Conservation (phyloP, 2,329 filamentous ascomycete species). For the Aspergillus quadricinctus region DNA sequence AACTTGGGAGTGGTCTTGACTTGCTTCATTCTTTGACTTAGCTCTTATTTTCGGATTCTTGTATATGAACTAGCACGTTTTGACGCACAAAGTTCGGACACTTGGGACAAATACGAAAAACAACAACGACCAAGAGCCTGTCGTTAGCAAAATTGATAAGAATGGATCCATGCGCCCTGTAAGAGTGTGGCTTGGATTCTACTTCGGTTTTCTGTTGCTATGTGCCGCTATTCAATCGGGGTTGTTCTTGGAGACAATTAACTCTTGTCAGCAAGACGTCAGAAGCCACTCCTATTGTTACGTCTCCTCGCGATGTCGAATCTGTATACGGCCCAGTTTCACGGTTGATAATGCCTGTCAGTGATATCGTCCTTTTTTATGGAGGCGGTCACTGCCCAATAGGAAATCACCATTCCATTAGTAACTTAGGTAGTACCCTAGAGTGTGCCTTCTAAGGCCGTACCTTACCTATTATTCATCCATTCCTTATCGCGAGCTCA, state of each 20-base stretch:
- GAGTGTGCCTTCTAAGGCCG: too few relatives aligned
- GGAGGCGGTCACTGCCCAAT: background rate
- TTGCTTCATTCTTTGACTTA: background rate
- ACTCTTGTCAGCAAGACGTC: background rate
- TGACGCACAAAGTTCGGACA: background rate
- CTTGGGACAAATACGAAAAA: background rate
- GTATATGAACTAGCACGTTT: background rate
- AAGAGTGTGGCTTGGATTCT: background rate
- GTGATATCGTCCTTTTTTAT: background rate
- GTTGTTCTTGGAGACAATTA: background rate
- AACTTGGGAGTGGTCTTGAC: background rate
- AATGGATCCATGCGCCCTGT: background rate
- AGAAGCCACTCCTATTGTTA: too few relatives aligned
- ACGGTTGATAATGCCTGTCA: background rate
- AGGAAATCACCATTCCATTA: background rate
- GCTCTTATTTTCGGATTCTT: background rate
- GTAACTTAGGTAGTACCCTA: background rate
- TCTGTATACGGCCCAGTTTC: background rate
- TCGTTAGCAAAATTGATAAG: background rate
- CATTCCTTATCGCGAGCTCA: background rate
- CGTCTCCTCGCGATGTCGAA: background rate
- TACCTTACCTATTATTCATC: background rate
- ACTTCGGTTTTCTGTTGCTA: background rate
- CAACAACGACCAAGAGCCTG: background rate
- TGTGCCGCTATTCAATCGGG: background rate